Base-by-base conservation (phyloP, 257 asterid genomes). In the Nicotiana tabacum region DNA sequence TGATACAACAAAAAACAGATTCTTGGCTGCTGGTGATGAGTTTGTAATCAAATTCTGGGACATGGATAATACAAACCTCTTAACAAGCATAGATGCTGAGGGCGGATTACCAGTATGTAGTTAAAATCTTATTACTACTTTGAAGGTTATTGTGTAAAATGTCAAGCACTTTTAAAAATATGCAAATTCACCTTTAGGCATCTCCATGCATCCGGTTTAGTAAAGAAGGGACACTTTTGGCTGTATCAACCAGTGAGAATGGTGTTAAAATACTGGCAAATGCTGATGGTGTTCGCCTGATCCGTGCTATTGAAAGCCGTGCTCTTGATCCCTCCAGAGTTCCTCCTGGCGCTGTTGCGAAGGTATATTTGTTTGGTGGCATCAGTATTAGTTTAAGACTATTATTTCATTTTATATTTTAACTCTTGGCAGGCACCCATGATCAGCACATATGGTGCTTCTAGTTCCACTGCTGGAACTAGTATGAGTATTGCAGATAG, bases 11-110 rank as follows among this genome's bases (percentile, higher is more conserved):
- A 90, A 83, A 85, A 90, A 93, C 81, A 89, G 90, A 29, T 88
- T 87, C 87, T 83, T 93, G 90, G 97, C 90, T 8, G 96, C 88
- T 48, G 97, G 97, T 51, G 96, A 93, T 69, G 95, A 93, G 84
- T 91, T 83, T 79, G 79, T 72, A 35, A 82, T 93, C 43, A 93
- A 91, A 90, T 88, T 69, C 81, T 93, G 97, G 97, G 95, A 93
- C 84, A 90, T 93, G 94, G 93, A 93, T 88, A 85, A 82, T 80
- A 81, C 72, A 32, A 89, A 90, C 57, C 77, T 90, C 39, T 80
- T 88, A 89, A 85, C 65, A 18, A 84, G 82, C 55, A 77, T 67
- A 21, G 95, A 90, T 82, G 97, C 94, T 29, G 95, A 89, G 66
- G 94, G 93, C 57, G 93, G 94, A 70, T 85, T 92, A 83, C 90